phyloP scores from a whole-genome alignment of 441 rosid genomes.

The Jatropha podagrica region DNA sequence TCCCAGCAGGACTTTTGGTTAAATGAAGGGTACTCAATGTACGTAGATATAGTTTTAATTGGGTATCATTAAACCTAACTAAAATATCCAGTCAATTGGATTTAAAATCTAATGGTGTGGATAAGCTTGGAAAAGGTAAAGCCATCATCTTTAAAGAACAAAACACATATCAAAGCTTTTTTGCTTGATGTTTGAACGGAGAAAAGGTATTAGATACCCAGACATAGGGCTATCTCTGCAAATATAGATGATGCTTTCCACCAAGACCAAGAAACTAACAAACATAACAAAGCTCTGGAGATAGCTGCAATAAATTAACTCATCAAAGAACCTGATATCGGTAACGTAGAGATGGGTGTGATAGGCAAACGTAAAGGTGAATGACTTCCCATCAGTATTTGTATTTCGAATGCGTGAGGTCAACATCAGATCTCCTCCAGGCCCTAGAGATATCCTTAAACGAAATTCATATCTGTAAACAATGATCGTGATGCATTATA shows the following conservation, averaged over 20 bases:
- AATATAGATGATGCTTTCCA: neutral
- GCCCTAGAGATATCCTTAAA: constrained; percentile 70
- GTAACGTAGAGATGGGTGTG: constrained; percentile 82
- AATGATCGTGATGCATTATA: neutral
- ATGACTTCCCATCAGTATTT: constrained; percentile 78
- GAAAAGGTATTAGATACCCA: no score
- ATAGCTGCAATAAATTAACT: neutral
- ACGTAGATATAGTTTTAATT: no score
- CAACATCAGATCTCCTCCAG: constrained; percentile 81
- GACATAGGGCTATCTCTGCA: no score
- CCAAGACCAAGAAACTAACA: neutral
- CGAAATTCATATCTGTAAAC: constrained; percentile 75
- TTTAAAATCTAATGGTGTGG: neutral
- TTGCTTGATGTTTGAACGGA: no score
- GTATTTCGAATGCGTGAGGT: constrained; percentile 88
- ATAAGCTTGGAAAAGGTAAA: neutral
- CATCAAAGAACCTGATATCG: constrained; percentile 68
- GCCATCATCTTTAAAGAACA: no score
- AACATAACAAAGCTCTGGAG: neutral
- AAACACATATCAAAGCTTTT: no score
- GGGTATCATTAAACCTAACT: no score
- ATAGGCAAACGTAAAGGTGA: constrained; percentile 87
- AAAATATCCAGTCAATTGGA: neutral
- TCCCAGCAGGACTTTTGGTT: no score
- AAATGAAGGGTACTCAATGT: no score